Evolutionary conservation across 2,329 filamentous ascomycete genomes (phyloP), one percentile per base, ranked within the genome.

Genomic region (Coniochaeta sp.): DNA sequence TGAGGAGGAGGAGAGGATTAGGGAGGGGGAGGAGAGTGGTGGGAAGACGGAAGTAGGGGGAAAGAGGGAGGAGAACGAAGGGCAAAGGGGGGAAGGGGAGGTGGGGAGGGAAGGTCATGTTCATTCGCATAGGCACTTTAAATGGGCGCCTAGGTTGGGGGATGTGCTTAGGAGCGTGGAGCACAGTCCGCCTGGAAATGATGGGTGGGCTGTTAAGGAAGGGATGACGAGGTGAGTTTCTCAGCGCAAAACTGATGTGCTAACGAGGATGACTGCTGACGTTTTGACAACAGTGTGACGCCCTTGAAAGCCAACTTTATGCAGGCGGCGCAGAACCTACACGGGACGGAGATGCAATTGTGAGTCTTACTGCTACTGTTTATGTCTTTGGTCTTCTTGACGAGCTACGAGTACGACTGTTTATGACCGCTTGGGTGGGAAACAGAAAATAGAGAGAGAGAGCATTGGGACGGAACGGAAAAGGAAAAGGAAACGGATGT

Each of bases 271-370:
- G 6, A 30, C 16, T 20, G n/a, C 14, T 24, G 14, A n/a, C 57
- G 22, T 56, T 52, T 49, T 30, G 14, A 33, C 27, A 16, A 56
- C 62, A 95, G 91, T 68, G 83, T 99, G 52, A 96, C 94, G 4
- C 89, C 92, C 13, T 69, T 97, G 58, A 89, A 88, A 67, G 91
- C 92, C 38, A 96, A 96, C 68, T 99, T 96, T 68, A 91, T 88
- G 81, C 89, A 92, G 66, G 78, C 81, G 10, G 70, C 75, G 33
- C 74, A 81, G 55, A 76, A 83, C 54, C 75, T 83, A 60, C 74
- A 83, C 56, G 77, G 83, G 62, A 77, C 78, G 59, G 89, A 95
- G 75, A 76, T 96, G 65, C 85, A 86, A 76, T 73, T 95, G 83
- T 95, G 81, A 91, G 87, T 61, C 57, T 63, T 64, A 42, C 35